Evolutionary conservation across 192 early-diverging fungal genomes (phyloP), one percentile per base, ranked within the genome.

Genomic region (Rhizophagus clarus): DNA sequence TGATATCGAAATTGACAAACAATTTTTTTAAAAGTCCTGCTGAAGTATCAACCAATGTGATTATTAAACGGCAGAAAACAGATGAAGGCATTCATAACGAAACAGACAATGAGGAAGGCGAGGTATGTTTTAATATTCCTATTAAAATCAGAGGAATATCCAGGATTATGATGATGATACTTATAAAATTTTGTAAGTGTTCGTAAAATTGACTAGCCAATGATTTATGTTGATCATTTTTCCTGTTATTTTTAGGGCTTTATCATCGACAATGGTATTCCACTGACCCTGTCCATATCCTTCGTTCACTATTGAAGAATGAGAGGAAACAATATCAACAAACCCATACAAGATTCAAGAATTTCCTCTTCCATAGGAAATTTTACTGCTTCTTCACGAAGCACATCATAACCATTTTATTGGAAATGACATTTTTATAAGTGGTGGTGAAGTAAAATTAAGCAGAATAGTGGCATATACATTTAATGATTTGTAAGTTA

Each of bases 221-320:
- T 80, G 62, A 45, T 45, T 67, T 69, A 81, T 81, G 31, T 76
- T 45, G 31, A 74, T 29, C 51, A 79, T 70, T 61, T 40, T 74
- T 47, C n/a, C 76, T 62, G 32, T 67, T 76, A 40, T n/a, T 67
- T 75, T 81, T 69, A 81, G 80, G 60, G 80, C 80, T 56, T 76
- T 81, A 71, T 75, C 80, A 31, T 81, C 80, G 28, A 81, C 76
- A 31, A 81, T 81, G 49, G 80, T 81, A 32, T 42, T 81, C 42
- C 76, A 26, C 60, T 81, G 63, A 40, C 80, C 80, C 14, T 81
- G 80, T 37, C 80, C 80, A 34, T 81, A 81, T 69, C 42, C 80
- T 26, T 56, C 32, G 1, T 76, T 81, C 32, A 81, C 80, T n/a
- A 81, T 67, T 61, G 26, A 47, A 81, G 80, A 81, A 67, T 81